Evolutionary conservation across 1,284 basidiomycete species (phyloP), one percentile per base, ranked within the genome.

Genomic region (Pseudomicrostroma phylloplanum): DNA sequence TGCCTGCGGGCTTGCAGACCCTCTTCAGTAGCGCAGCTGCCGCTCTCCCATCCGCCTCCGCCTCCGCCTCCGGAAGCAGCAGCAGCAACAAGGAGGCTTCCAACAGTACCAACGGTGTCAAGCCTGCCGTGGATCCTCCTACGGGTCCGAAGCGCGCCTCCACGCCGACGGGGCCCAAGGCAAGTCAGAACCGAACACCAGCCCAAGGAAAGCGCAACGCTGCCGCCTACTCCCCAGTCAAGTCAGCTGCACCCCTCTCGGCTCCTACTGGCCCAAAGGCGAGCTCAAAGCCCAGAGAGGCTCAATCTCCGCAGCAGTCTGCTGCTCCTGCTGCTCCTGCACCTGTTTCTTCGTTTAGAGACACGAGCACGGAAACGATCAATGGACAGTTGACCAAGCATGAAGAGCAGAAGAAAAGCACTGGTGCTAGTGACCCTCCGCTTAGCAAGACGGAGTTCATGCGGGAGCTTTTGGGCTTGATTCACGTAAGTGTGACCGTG

Each of bases 371-470:
- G 6, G 43, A 48, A 12, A 6, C 21, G 21, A 6, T 13, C 43
- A n/a, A 17, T 21, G 43, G 21, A 12, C 43, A 48, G 21, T 6
- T 48, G 21, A 12, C 43, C 43, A 48, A 48, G 12, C 30, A 36
- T 36, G 30, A 36, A 36, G 43, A n/a, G 43, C 3, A 21, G 17
- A 4, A n/a, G 17, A 48, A 17, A 13, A 17, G 17, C 21, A 19
- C 51, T 19, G 25, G 17, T 6, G 51, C 13, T 25, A 25, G 26
- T 25, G 21, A 25, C 23, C 21, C 43, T 48, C 17, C 21, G 15
- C 19, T 54, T 8, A 54, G 51, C 51, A 54, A 54, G 21, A 26
- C 21, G 13, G 51, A 54, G 6, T 54, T 54, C 26, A 25, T 54
- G 13, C 15, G 51, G 13, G 51, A 54, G 51, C 19, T 54, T 54